These are phyloP conservation scores for Nannizziopsis barbatae DNA, from an alignment of 2,329 filamentous ascomycete genomes.

Conservation along the genomic window DNA sequence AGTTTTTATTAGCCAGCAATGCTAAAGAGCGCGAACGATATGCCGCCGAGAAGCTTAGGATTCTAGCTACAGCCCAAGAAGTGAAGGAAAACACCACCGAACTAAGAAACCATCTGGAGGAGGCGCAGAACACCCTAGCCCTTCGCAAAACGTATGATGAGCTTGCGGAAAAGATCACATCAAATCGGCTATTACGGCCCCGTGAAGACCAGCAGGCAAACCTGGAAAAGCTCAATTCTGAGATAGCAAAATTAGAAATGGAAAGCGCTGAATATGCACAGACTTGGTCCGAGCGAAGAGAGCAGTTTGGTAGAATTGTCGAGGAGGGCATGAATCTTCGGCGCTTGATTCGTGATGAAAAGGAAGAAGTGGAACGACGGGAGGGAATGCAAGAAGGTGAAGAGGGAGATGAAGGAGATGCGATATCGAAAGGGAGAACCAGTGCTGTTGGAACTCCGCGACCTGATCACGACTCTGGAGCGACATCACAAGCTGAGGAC, in stretches of 20 bases:
- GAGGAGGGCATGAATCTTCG: conserved; percentile 81
- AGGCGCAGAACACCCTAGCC: conserved; percentile 61
- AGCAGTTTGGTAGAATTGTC: conserved; percentile 80
- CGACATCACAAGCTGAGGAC: conserved; percentile 30
- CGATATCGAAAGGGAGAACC: conserved; percentile 38
- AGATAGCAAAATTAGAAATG: conserved; percentile 75
- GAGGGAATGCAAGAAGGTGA: conserved; percentile 63
- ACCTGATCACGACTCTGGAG: conserved; percentile 36
- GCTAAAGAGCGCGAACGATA: conserved; percentile 73
- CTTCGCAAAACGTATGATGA: conserved; percentile 80
- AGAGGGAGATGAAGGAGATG: conserved; percentile 46
- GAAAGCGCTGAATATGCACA: conserved; percentile 71
- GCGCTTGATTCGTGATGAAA: conserved; percentile 81
- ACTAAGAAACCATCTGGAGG: conserved; percentile 63
- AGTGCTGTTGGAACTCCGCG: conserved; percentile 42
- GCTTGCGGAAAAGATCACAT: conserved; percentile 74
- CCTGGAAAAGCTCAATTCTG: conserved; percentile 70
- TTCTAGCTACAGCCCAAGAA: conserved; percentile 63
- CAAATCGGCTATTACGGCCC: conserved; percentile 64
- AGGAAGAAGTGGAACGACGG: conserved; percentile 80
- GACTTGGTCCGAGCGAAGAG: conserved; percentile 73
- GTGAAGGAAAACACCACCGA: conserved; percentile 65
- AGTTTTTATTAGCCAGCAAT: conserved; percentile 77
- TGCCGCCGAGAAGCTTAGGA: conserved; percentile 64
- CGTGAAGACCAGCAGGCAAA: conserved; percentile 72